These are phyloP conservation scores for Westerdykella sp. DNA, from an alignment of 2,329 filamentous ascomycete genomes.

Conservation along the genomic window DNA sequence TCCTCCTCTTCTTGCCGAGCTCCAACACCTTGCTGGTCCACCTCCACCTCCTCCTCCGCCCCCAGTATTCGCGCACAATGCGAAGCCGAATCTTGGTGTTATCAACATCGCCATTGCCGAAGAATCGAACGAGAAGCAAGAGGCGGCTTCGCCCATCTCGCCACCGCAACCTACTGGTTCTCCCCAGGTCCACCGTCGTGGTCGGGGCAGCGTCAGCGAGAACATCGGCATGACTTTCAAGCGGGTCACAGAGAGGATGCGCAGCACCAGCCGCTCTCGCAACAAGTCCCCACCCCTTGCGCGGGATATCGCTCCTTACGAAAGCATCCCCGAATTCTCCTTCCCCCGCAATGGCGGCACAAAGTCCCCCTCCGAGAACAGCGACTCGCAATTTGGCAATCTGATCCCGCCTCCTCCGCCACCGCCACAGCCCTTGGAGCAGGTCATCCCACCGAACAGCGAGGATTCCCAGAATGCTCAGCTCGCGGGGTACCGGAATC, in stretches of 20 bases:
- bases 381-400: conserved; percentile 22
- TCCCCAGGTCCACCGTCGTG: conserved; percentile 45
- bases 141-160: conserved; percentile 15
- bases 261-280: conserved; percentile 51
- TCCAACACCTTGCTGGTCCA: conserved; percentile 54
- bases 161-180: conserved; percentile 25
- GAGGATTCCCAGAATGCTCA: conserved; percentile 17
- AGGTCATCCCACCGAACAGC: conserved; percentile 34
- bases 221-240: conserved; percentile 47
- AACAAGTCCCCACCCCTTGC: conserved; percentile 42
- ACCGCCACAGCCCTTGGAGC: conserved; percentile 35
- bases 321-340: conserved; percentile 36
- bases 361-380: conserved; percentile 26
- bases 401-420: conserved; percentile 35
- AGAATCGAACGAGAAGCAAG: conserved; percentile 22
- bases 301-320: conserved; percentile 37
- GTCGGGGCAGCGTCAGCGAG: conserved; percentile 53
- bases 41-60: conserved; percentile 48
- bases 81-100: conserved; percentile 29
- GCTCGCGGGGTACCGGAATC: conserved; percentile 34
- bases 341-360: conserved; percentile 21
- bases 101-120: conserved; percentile 46
- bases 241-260: conserved; percentile 52
- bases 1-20: conserved; percentile 53
- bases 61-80: conserved; percentile 11